phyloP scores from a whole-genome alignment of 345 rosid genomes.

The Lenwebbia sp. region DNA sequence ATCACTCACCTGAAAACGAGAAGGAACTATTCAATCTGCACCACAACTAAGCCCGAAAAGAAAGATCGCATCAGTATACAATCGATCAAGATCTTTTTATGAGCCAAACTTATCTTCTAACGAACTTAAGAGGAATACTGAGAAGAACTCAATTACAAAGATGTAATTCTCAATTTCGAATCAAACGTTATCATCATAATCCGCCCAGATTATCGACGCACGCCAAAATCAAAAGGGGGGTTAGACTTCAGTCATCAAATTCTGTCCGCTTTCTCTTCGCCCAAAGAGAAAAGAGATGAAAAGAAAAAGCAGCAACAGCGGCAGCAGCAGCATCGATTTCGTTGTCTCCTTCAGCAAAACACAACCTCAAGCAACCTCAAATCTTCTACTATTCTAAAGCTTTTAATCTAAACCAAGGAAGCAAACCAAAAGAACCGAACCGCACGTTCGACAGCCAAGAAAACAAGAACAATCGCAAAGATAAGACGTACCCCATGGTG shows the following conservation, averaged over 20 bases:
- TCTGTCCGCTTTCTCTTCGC: background rate
- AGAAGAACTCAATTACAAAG: background rate
- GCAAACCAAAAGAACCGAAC: background rate
- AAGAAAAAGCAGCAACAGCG: background rate
- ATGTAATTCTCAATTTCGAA: background rate
- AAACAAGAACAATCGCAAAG: background rate
- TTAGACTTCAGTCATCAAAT: background rate
- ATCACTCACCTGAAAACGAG: background rate
- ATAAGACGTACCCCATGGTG: background rate
- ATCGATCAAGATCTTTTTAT: background rate
- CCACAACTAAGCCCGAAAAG: background rate
- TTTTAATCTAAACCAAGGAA: background rate
- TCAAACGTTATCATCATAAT: background rate
- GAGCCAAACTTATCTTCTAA: background rate
- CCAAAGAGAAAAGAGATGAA: background rate
- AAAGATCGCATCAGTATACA: background rate
- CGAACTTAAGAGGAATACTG: background rate
- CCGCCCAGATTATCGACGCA: background rate
- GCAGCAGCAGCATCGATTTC: background rate
- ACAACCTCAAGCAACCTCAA: background rate
- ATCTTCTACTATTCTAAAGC: background rate
- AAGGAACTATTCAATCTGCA: background rate
- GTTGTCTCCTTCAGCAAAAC: background rate
- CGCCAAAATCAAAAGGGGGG: too few species aligned
- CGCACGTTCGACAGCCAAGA: background rate